phyloP scores from a whole-genome alignment of 2,329 filamentous ascomycete genomes.

The Diaporthe longicolla region DNA sequence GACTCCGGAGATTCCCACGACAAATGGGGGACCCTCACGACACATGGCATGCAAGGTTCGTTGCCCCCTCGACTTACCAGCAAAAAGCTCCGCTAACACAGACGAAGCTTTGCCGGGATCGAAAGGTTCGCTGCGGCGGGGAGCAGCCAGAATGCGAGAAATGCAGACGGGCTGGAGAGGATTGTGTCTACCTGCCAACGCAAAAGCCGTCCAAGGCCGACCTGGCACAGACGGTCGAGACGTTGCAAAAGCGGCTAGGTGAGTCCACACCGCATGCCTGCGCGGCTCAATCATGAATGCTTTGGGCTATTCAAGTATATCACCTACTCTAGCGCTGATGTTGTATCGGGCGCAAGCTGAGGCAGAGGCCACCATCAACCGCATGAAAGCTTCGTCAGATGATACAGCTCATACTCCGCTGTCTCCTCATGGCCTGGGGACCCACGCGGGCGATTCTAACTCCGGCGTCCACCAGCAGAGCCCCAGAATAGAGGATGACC shows the following conservation, averaged over 20 bases:
- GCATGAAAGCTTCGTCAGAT: neutral
- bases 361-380: neutral
- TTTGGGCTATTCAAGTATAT: fast-evolving
- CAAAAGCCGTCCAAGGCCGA: constrained; percentile 17
- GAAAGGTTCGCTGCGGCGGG: constrained; percentile 14
- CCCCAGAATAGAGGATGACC: neutral
- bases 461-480: neutral
- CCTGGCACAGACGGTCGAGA: neutral
- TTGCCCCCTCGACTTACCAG: neutral
- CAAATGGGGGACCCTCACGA: neutral
- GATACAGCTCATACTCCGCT: neutral
- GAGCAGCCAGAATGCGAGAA: constrained; percentile 15
- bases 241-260: constrained; percentile 5
- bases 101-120: neutral
- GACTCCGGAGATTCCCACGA: neutral
- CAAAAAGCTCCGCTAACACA: neutral
- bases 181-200: constrained; percentile 1
- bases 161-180: constrained; percentile 2
- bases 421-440: fast-evolving
- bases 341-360: neutral
- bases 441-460: too few species aligned
- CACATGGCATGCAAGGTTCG: constrained; percentile 9
- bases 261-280: neutral
- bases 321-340: neutral
- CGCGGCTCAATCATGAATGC: too few species aligned